Evolutionary conservation across 345 rosid species (phyloP), one percentile per base, ranked within the genome.

Genomic region (Triadica sebifera): DNA sequence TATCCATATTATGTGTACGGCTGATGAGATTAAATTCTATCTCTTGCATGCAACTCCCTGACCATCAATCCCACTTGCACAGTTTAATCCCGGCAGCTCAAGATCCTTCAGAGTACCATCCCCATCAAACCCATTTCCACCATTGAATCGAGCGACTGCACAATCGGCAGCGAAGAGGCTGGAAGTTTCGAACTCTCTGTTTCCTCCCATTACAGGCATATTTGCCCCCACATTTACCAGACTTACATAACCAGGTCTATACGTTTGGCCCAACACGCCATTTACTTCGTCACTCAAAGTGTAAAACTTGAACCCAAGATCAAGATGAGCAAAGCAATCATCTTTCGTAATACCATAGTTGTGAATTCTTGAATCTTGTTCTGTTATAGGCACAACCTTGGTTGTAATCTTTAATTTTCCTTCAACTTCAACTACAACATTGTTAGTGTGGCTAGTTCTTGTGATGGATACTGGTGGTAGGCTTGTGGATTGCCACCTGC

Each of bases 251-350:
- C 74, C 79, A 20, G 79, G 50, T 63, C 79, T 77, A 45, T 90
- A 92, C 17, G 95, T 88, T 62, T 87, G 90, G 12, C 94, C 91
- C 72, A 88, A 57, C 45, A 90, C 85, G 57, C 94, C 91, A 62
- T 80, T 84, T 2, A 86, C 90, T 13, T 84, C 59, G 15, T 82
- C 87, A 45, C 82, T 85, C 38, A 90, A 49, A 12, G 74, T 76
- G 65, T 84, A 75, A 76, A 90, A 88, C 74, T 85, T 86, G 77
- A 92, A 90, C 24, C 90, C 82, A 17, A 90, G 70, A 70, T 92
- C 93, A 25, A 92, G 84, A 74, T 89, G 95, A 69, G 91, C 89
- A 46, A 87, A 86, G 70, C 89, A 87, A 62, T 90, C 92, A n/a
- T 88, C 89, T 49, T 79, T 76, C 2, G 82, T 78, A 22, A 90